Base-by-base conservation (phyloP, 2,329 filamentous ascomycete species). In the Alternaria sp. region DNA sequence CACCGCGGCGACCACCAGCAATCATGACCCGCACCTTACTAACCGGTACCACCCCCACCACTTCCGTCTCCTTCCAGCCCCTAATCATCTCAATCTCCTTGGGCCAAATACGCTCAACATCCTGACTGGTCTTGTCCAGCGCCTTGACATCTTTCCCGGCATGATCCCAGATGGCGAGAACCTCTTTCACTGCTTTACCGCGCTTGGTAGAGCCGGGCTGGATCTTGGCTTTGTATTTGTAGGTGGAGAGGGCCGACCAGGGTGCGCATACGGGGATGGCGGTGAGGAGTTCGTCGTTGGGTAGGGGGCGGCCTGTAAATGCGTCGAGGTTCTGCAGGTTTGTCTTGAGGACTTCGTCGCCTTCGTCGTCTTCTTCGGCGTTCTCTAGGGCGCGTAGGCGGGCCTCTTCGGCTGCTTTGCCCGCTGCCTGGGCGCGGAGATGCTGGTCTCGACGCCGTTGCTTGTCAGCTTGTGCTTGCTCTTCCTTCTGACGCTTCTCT, bases 211-310 rank as follows among this genome's bases (percentile, higher is more conserved):
- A 82, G 0, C 96, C 96, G 0, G 96, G 96, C 81, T 98, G 96
- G 72, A 99, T 80, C 83, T 99, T 99, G 57, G 90, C 92, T 80
- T 96, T 96, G 84, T 97, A 98, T 81, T 97, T 97, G 81, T 91
- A 92, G 59, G 87, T 88, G 81, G 84, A 81, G 58, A 90, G 78
- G 0, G 88, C 85, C n/a, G 83, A 81, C 88, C 88, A 90, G 1
- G 88, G 88, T 10, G 88, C 88, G 58, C 87, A 89, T 7, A 90
- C 82, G 2, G 88, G 87, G 52, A 90, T 85, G 0, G 87, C 88
- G 47, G 86, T 85, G 9, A 95, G 81, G 36, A 95, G 90, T 77
- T 97, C 93, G 77, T 99, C 96, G 12, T 93, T 93, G 0, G 89
- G 86, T 2, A 93, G 83, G 0, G 94, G 92, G 1, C 87, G 90